Evolutionary conservation across 805 yeast species (phyloP).

Genomic region (Myxozyma nipponensis): DNA sequence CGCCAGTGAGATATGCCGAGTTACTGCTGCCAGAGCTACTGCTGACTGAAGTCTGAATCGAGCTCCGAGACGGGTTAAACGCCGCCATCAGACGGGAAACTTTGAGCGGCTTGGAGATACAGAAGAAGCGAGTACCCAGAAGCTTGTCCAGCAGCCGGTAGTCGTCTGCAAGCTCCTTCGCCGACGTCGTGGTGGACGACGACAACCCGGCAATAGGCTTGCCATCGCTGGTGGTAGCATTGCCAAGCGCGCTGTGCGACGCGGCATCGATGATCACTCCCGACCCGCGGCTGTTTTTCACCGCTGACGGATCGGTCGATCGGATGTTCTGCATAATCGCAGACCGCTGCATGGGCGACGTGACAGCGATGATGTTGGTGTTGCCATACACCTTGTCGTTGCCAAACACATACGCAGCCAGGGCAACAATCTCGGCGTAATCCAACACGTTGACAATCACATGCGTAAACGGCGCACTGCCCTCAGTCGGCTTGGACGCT

Average conservation of each 20-base stretch:
- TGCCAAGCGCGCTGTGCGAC: too few species aligned
- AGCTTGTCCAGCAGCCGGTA: slow-evolving; percentile 15
- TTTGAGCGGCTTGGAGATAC: slow-evolving; percentile 26
- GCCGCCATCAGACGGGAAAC: slow-evolving; percentile 16
- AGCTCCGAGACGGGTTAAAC: slow-evolving; percentile 7
- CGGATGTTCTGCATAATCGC: slow-evolving; percentile 27
- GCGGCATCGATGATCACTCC: neutral
- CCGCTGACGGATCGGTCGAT: slow-evolving; percentile 6
- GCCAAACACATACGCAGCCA: slow-evolving; percentile 19
- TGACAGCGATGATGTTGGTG: slow-evolving; percentile 24
- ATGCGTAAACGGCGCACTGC: slow-evolving; percentile 31
- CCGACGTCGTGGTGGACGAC: slow-evolving; percentile 1
- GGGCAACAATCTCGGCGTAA: slow-evolving; percentile 21
- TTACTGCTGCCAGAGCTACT: neutral
- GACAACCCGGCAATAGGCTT: neutral
- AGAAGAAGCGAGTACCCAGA: slow-evolving; percentile 18
- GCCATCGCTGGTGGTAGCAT: neutral
- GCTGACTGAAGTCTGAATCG: neutral
- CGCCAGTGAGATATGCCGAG: neutral
- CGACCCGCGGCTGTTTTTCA: too few species aligned
- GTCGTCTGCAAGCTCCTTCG: slow-evolving; percentile 9
- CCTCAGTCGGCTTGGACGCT: neutral
- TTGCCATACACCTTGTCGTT: slow-evolving; percentile 15
- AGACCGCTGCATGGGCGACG: slow-evolving; percentile 30
- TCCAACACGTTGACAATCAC: slow-evolving; percentile 32